phyloP scores from a whole-genome alignment of 2,329 filamentous ascomycete species.

The Aspergillus neoniger region DNA sequence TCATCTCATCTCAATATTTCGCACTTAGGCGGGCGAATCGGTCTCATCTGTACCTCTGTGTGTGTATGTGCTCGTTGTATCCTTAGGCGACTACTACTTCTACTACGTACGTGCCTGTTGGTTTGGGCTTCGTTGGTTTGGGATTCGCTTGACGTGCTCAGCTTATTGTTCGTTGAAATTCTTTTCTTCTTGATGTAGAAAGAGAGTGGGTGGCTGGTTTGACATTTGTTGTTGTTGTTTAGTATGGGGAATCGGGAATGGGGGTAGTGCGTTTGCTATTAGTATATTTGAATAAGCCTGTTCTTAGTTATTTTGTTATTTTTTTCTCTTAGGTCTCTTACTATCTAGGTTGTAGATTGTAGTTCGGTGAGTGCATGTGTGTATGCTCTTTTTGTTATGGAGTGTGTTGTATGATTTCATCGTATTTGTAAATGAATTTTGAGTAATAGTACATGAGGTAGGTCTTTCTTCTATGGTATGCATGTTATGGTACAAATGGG shows the following conservation, averaged over 20 bases:
- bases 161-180: neutral
- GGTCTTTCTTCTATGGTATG: neutral
- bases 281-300: no score
- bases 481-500: neutral
- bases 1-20: constrained; percentile 9
- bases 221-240: neutral
- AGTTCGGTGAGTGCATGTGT: no score
- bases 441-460: neutral
- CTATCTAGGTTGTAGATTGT: no score
- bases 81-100: neutral
- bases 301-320: no score
- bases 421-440: neutral
- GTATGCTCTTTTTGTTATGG: no score
- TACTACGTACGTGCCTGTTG: neutral
- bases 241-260: neutral
- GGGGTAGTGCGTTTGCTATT: no score
- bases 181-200: neutral
- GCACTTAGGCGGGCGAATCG: constrained; percentile 28
- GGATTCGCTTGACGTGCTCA: neutral
- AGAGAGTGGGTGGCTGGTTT: neutral
- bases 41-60: constrained; percentile 21
- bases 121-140: neutral
- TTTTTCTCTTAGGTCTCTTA: no score
- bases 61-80: constrained; percentile 6
- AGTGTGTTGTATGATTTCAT: no score